Base-by-base conservation (phyloP, 148 eudicot species). In the Chenopodium album region DNA sequence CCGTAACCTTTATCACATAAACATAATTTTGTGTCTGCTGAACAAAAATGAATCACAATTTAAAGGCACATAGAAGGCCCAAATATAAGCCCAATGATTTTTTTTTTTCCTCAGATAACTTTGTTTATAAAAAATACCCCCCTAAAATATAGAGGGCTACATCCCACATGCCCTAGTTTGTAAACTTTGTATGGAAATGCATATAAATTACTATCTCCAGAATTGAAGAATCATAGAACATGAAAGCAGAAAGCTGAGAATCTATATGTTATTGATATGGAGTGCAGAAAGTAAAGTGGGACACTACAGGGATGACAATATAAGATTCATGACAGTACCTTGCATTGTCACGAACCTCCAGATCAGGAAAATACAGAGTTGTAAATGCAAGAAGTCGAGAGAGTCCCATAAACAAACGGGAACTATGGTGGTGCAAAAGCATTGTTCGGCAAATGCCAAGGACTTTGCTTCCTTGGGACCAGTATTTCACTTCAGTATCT, bases 271-370 rank as follows among this genome's bases (percentile, higher is more conserved):
- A 79, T 70, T 23, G 20, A 79, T 50, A 50, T 56, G 50, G 3
- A 37, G 17, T 48, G 4, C 28, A 46, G 32, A 20, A 32, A 13
- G 22, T 0, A 19, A 7, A 32, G 28, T 50, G 65, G 23, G 66
- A 29, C 29, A 28, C 29, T 28, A 28, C 46, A 26, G 80, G 64
- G 66, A 41, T 81, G 66, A 60, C 32, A 70, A 44, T 19, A 47
- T 0, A 20, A 70, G n/a, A 47, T 34, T 59, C 34, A 80, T n/a
- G 0, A 32, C 46, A 65, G 59, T 89, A 95, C 99, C 99, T 94
- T 78, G 99, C 97, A 89, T 85, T 88, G 83, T 96, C 98, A 66
- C 99, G 99, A 77, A 96, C 91, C 87, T 96, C 99, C 86, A 96
- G 76, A 86, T 96, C 99, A 80, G 98, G 99, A 88, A 96, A 96